phyloP scores from a whole-genome alignment of 2,329 filamentous ascomycete genomes.

The Colletotrichum scovillei region DNA sequence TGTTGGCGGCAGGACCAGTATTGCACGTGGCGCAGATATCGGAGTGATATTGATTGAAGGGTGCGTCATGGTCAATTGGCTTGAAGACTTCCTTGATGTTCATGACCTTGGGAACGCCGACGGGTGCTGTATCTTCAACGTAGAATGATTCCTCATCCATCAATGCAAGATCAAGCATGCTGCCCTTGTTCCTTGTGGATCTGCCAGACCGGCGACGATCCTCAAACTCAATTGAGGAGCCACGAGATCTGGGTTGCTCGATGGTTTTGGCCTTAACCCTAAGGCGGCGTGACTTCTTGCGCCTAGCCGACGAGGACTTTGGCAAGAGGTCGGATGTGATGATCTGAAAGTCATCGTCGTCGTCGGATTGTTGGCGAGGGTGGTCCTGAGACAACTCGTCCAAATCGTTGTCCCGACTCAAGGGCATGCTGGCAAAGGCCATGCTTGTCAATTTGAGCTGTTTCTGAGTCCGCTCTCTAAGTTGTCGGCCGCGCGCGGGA shows the following conservation, averaged over 20 bases:
- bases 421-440: slow-evolving; percentile 39
- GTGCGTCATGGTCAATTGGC: slow-evolving; percentile 66
- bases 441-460: slow-evolving; percentile 41
- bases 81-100: slow-evolving; percentile 82
- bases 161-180: slow-evolving; percentile 63
- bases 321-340: slow-evolving; percentile 50
- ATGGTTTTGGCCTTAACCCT: slow-evolving; percentile 30
- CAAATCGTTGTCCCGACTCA: slow-evolving; percentile 26
- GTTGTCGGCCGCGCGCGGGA: slow-evolving; percentile 16
- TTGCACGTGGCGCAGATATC: slow-evolving; percentile 79
- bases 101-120: slow-evolving; percentile 63
- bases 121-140: slow-evolving; percentile 57
- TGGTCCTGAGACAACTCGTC: slow-evolving; percentile 48
- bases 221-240: slow-evolving; percentile 66
- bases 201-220: slow-evolving; percentile 59
- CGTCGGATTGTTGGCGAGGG: slow-evolving; percentile 41
- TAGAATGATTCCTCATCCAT: slow-evolving; percentile 70
- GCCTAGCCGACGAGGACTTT: slow-evolving; percentile 28
- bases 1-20: slow-evolving; percentile 62
- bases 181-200: slow-evolving; percentile 54
- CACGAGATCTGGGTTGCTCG: slow-evolving; percentile 41
- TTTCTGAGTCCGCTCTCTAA: slow-evolving; percentile 39
- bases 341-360: slow-evolving; percentile 48
- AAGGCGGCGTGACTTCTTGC: slow-evolving; percentile 36
- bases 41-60: slow-evolving; percentile 78